Evolutionary conservation across 164 flowering plant species (phyloP).

Genomic region (Protea cynaroides): DNA sequence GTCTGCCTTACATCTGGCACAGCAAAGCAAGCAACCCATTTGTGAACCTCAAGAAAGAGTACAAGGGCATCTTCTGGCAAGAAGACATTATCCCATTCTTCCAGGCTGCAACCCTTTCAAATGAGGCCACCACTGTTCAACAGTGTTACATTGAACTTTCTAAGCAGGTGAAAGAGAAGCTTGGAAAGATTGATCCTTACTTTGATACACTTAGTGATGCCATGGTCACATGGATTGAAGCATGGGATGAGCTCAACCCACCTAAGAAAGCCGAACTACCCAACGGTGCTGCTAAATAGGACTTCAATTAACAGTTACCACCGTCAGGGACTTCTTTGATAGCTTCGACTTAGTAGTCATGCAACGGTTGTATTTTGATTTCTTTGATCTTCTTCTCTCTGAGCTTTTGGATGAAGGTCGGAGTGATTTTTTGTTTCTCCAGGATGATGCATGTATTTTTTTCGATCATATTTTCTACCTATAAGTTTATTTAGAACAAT

Average conservation of each 20-base stretch:
- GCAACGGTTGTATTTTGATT: not conserved
- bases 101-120: conserved; percentile 48
- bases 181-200: conserved; percentile 61
- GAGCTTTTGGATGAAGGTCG: conserved; percentile 3
- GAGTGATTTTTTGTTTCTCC: conserved; percentile 8
- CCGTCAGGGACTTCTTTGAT: not conserved
- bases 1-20: conserved; percentile 75
- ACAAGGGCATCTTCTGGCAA: conserved; percentile 74
- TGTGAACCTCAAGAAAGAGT: conserved; percentile 68
- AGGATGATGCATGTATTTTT: not conserved
- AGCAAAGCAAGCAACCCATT: conserved; percentile 80
- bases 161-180: conserved; percentile 58
- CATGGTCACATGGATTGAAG: conserved; percentile 79
- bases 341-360: not conserved
- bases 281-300: conserved; percentile 23
- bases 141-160: conserved; percentile 65
- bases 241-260: conserved; percentile 79
- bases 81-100: conserved; percentile 78
- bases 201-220: conserved; percentile 68
- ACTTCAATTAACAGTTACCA: not conserved
- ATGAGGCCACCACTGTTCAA: conserved; percentile 59
- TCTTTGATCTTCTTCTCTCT: not conserved
- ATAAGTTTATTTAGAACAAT: conserved; percentile 12
- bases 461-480: not conserved
- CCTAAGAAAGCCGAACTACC: conserved; percentile 19